These are phyloP conservation scores for Diophrys sp. DNA, from an alignment of 73 alveolate species.

Conservation along the genomic window DNA sequence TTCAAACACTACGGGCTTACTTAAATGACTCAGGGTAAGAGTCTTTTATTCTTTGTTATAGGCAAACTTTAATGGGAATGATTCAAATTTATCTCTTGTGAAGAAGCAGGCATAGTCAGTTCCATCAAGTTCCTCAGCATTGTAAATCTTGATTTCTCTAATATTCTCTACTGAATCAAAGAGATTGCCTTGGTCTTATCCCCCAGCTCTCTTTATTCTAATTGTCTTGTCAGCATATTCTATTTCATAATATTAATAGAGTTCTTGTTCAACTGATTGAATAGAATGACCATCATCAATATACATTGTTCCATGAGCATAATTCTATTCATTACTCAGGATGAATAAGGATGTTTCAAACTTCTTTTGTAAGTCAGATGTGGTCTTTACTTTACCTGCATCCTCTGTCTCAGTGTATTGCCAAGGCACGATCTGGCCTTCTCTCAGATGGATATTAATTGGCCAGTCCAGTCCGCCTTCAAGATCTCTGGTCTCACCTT, in stretches of 20 bases:
- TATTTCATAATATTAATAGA: conserved; percentile 7
- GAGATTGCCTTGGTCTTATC: conserved; percentile 13
- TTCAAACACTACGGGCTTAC: no score
- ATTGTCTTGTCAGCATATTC: conserved; percentile 12
- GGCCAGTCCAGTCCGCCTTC: not conserved
- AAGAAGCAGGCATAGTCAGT: conserved; percentile 17
- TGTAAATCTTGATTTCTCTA: not conserved
- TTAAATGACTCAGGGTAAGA: not conserved
- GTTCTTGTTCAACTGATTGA: not conserved
- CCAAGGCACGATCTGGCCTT: conserved; percentile 20
- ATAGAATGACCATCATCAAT: conserved; percentile 23
- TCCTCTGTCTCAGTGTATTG: conserved; percentile 7
- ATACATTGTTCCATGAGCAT: conserved; percentile 27
- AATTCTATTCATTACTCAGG: conserved; percentile 4
- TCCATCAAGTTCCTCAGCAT: not conserved
- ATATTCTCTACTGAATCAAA: conserved; percentile 8
- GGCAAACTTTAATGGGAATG: not conserved
- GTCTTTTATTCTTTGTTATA: conserved; percentile 3
- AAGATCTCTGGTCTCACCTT: conserved; percentile 4
- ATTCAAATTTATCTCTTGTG: not conserved
- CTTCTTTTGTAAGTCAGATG: not conserved
- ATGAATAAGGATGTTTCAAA: conserved; percentile 1
- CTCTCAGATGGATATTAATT: conserved; percentile 16
- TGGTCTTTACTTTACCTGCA: not conserved
- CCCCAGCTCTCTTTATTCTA: conserved; percentile 1